Conservation (phyloP, 768 basidiomycete genomes). For the Leucocoprinus birnbaumii region DNA sequence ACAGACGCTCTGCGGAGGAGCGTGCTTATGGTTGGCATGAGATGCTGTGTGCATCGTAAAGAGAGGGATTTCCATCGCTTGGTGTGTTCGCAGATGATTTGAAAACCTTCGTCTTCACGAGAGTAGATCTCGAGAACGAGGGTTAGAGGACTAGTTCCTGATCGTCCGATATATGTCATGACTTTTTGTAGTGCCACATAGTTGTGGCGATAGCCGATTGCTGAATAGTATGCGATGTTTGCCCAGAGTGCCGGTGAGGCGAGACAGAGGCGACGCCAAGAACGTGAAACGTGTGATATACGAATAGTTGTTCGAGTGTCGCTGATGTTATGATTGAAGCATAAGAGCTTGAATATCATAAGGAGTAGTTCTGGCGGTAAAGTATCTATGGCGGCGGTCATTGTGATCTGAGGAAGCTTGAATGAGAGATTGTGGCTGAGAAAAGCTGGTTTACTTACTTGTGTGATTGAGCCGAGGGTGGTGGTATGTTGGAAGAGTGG, state of each 20-base stretch:
- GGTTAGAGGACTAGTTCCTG: slow-evolving; percentile 1
- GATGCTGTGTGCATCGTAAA: slow-evolving; percentile 3
- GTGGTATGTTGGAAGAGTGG: neutral
- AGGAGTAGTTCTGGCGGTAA: slow-evolving; percentile 11
- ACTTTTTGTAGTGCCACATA: slow-evolving; percentile 9
- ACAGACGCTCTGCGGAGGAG: slow-evolving; percentile 7
- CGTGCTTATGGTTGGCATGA: slow-evolving; percentile 6
- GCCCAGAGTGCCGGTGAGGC: slow-evolving; percentile 12
- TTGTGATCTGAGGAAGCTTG: neutral
- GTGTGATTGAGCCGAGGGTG: neutral
- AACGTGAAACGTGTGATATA: slow-evolving; percentile 10
- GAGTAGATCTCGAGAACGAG: slow-evolving; percentile 6
- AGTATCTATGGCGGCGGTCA: neutral
- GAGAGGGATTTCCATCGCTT: slow-evolving; percentile 7
- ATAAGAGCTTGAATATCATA: slow-evolving; percentile 12
- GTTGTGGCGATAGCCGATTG: slow-evolving; percentile 10
- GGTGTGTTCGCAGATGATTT: slow-evolving; percentile 10
- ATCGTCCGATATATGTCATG: slow-evolving; percentile 11
- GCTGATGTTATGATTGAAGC: neutral
- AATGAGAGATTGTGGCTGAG: neutral
- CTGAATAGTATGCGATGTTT: slow-evolving; percentile 10
- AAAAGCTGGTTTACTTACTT: neutral
- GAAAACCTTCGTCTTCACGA: slow-evolving; percentile 9
- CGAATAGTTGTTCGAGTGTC: slow-evolving; percentile 8
- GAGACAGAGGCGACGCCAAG: slow-evolving; percentile 10